Evolutionary conservation across 352 stramenopile species (phyloP).

Genomic region (Phytophthora vignae): DNA sequence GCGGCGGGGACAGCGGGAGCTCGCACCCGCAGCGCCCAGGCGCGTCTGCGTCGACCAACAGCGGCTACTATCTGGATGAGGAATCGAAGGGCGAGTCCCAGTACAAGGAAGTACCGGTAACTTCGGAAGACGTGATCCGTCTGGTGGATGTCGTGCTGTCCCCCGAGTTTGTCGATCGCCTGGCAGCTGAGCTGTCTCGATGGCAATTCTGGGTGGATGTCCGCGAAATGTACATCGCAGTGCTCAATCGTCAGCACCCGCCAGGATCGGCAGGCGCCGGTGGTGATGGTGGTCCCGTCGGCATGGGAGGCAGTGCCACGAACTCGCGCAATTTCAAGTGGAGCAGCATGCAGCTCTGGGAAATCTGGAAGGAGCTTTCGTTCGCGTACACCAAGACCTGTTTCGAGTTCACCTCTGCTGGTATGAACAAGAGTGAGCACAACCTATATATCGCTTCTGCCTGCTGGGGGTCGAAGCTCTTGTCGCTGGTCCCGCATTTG

Average conservation of each 20-base stretch:
- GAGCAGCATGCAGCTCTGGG: conserved; percentile 85
- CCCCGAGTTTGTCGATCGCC: conserved; percentile 72
- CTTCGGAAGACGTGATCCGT: conserved; percentile 77
- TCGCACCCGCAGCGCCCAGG: conserved; percentile 17
- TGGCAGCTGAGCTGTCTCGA: conserved; percentile 67
- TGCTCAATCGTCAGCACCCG: conserved; percentile 49
- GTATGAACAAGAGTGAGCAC: conserved; percentile 82
- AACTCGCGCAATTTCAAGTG: conserved; percentile 76
- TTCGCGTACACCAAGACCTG: conserved; percentile 87
- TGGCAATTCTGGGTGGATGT: conserved; percentile 88
- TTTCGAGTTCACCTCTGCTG: conserved; percentile 84
- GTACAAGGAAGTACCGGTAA: conserved; percentile 71
- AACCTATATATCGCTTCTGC: conserved; percentile 40
- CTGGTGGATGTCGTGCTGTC: conserved; percentile 81
- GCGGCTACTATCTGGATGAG: conserved; percentile 41
- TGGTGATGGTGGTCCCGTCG: conserved; percentile 26
- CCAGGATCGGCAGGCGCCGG: conserved; percentile 16
- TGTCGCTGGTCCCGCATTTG: background rate
- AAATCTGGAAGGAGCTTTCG: conserved; percentile 85
- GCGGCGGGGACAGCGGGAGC: conserved; percentile 37
- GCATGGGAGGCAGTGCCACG: conserved; percentile 38
- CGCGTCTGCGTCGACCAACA: conserved; percentile 21
- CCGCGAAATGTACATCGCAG: conserved; percentile 75
- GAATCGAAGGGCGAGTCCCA: conserved; percentile 46
- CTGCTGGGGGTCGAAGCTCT: conserved; percentile 31